phyloP scores from a whole-genome alignment of 129 eudicot species.

The Centaurea solstitialis region DNA sequence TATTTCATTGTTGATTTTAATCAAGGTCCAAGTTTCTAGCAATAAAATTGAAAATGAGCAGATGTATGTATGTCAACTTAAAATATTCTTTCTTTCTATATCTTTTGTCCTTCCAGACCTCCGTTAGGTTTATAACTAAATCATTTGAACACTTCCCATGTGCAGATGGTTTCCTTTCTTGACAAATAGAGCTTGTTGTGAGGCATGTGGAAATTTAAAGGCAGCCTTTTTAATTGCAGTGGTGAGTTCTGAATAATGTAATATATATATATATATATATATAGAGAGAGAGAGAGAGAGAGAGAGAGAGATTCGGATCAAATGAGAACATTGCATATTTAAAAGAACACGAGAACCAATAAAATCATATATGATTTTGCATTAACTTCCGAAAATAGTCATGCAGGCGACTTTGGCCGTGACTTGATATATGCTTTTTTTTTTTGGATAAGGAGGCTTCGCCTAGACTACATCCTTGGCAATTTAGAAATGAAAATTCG shows the following conservation, averaged over 20 bases:
- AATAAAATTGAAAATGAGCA: background rate
- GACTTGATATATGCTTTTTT: too few species aligned
- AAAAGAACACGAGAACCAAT: too few species aligned
- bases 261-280: background rate
- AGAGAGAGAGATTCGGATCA: too few species aligned
- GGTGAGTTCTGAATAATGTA: conserved; percentile 45
- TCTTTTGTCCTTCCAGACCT: background rate
- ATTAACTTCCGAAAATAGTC: too few species aligned
- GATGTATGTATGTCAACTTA: conserved; percentile 14
- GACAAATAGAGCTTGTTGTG: conserved; percentile 85
- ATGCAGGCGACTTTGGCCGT: too few species aligned
- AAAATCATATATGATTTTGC: too few species aligned
- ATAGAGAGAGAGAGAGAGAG: too few species aligned
- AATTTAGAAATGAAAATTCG: too few species aligned
- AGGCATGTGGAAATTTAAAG: conserved; percentile 94
- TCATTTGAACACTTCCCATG: conserved; percentile 21
- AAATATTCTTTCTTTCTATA: background rate
- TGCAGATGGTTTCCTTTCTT: conserved; percentile 97
- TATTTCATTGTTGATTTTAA: background rate
- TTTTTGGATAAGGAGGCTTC: too few species aligned
- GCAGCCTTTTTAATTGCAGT: conserved; percentile 97
- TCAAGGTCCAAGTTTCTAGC: conserved; percentile 3
- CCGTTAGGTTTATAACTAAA: conserved; percentile 3
- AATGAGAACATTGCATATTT: too few species aligned
- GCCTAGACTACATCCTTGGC: too few species aligned